Base-by-base conservation (phyloP, 176 grass and related monocot species). In the Lolium rigidum region DNA sequence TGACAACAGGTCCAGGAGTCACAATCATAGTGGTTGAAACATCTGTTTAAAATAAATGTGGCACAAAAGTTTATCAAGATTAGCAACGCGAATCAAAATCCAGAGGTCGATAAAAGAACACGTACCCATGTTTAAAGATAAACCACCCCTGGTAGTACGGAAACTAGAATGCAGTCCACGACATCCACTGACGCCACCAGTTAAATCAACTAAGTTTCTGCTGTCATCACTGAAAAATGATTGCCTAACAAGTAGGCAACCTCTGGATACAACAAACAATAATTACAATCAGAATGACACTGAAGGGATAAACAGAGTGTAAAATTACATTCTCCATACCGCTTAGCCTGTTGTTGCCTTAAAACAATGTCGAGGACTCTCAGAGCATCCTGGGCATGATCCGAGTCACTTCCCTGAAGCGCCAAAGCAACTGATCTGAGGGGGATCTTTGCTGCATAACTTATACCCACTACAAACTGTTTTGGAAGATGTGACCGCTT, bases 11-110 rank as follows among this genome's bases (percentile, higher is more conserved):
- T 80, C 95, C 95, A 48, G 95, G 95, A 60, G 91, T 95, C 65
- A 95, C 82, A 82, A 95, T 93, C 95, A 95, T 93, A 47, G 95
- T 95, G 17, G 95, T 98, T 3, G 95, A 92, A 89, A 98, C 95
- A 98, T 98, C 95, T 98, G 89, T 26, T 41, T 13, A 81, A 65
- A 18, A 62, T 26, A 77, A 37, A 77, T 49, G 50, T 74, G 21
- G 73, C 47, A 54, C 9, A 12, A 35, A 25, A 76, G 49, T 76
- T 7, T 55, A 70, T 90, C 37, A 90, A 35, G 41, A 84, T 43
- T 50, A 28, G 28, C n/a, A 70, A 86, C 24, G 46, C 35, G 24
- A 82, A 94, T 70, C 52, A 35, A 80, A 80, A 65, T 79, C 15
- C 24, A 47, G 49, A 74, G 43, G 80, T 67, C 10, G 10, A 80